Conservation (phyloP, 192 early-diverging fungal species). For the Entomortierella lignicola region DNA sequence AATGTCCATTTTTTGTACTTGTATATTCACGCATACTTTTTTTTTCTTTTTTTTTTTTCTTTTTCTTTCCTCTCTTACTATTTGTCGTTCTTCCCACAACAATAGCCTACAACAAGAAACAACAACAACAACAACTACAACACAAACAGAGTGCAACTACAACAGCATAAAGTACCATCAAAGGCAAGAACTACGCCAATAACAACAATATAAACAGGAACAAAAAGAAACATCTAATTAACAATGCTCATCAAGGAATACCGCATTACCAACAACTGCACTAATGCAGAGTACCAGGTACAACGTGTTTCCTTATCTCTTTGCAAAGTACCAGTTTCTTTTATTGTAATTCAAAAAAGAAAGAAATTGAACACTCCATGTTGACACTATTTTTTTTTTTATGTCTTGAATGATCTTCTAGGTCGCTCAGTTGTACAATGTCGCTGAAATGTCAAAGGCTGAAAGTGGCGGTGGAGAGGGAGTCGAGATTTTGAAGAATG, state of each 20-base stretch:
- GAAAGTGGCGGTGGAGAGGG: slow-evolving; percentile 86
- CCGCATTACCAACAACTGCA: slow-evolving; percentile 81
- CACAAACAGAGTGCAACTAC: too few relatives aligned
- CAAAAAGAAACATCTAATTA: not conserved
- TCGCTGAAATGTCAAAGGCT: slow-evolving; percentile 79
- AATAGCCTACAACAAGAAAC: too few relatives aligned
- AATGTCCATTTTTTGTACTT: too few relatives aligned
- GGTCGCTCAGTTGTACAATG: slow-evolving; percentile 80
- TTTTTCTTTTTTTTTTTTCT: too few relatives aligned
- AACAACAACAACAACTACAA: too few relatives aligned
- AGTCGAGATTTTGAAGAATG: slow-evolving; percentile 81
- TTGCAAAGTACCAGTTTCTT: not conserved
- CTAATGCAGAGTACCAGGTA: slow-evolving; percentile 77
- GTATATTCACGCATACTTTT: too few relatives aligned
- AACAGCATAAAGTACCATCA: too few relatives aligned
- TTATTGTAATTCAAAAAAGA: not conserved
- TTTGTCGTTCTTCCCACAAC: too few relatives aligned
- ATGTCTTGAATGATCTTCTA: not conserved
- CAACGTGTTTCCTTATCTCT: not conserved
- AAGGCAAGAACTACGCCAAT: not conserved
- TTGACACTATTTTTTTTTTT: slow-evolving; percentile 7
- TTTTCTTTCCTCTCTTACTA: not conserved
- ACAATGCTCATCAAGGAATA: slow-evolving; percentile 80
- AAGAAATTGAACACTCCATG: too few relatives aligned
- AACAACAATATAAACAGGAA: not conserved